These are phyloP conservation scores for Xylaria acuta DNA, from an alignment of 495 filamentous ascomycete genomes.

Conservation along the genomic window DNA sequence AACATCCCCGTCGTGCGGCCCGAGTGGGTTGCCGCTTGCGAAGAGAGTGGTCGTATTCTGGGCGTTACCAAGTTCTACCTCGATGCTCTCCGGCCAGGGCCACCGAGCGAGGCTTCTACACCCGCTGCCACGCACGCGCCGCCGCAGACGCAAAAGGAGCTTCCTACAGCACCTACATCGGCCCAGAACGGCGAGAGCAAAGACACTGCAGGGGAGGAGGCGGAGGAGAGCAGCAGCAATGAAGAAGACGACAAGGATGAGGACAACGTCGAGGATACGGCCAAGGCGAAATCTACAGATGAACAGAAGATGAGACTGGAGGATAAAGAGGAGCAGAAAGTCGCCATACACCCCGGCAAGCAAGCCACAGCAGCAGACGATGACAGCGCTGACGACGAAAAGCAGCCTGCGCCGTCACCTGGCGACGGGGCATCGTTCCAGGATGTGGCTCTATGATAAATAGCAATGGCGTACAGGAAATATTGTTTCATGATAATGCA, in stretches of 20 bases:
- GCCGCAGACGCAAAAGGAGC: constrained; percentile 42
- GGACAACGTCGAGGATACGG: constrained; percentile 41
- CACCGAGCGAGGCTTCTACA: constrained; percentile 39
- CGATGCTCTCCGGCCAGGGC: constrained; percentile 64
- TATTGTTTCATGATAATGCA: constrained; percentile 14
- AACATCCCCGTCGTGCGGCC: constrained; percentile 98
- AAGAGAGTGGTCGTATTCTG: constrained; percentile 89
- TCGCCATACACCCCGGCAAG: constrained; percentile 47
- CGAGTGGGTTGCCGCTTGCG: constrained; percentile 95
- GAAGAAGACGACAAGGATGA: constrained; percentile 39
- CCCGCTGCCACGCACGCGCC: constrained; percentile 30
- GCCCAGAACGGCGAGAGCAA: constrained; percentile 31
- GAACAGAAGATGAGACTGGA: constrained; percentile 65
- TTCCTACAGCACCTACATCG: constrained; percentile 42
- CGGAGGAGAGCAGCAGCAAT: constrained; percentile 36
- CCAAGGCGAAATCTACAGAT: constrained; percentile 43
- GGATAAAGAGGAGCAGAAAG: constrained; percentile 58
- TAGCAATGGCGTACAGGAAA: constrained; percentile 7
- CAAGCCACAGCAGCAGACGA: constrained; percentile 23
- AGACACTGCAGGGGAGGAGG: constrained; percentile 26
- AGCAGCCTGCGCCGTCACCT: constrained; percentile 48
- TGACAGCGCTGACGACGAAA: constrained; percentile 28
- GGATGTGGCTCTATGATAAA: constrained; percentile 26
- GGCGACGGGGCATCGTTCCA: constrained; percentile 29
- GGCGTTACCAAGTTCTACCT: constrained; percentile 96